These are phyloP conservation scores for Yarrowia sp. DNA, from an alignment of 805 yeast species.

Conservation along the genomic window DNA sequence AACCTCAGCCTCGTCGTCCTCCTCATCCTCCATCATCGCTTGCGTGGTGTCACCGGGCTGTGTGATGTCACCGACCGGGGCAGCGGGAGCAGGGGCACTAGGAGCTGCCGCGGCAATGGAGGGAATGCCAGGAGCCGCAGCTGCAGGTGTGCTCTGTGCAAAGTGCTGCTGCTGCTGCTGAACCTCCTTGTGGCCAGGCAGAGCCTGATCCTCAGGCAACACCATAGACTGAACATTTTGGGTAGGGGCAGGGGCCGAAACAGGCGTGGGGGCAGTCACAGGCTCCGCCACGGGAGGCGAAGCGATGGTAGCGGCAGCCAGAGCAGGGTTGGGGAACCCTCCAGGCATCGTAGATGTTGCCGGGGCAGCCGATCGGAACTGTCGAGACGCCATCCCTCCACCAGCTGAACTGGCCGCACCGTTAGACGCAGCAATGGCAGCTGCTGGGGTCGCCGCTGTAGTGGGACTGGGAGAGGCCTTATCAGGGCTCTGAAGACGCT, in stretches of 20 bases:
- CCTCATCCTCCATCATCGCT: background rate
- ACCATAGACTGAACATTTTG: constrained; percentile 19
- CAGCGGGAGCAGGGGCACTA: background rate
- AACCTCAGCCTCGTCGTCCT: constrained; percentile 1
- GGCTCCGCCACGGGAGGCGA: constrained; percentile 1
- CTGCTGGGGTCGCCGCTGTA: background rate
- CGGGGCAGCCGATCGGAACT: background rate
- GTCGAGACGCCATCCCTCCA: constrained; percentile 11
- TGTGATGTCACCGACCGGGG: background rate
- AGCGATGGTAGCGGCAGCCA: constrained; percentile 10
- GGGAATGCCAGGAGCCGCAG: background rate
- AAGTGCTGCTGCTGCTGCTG: background rate
- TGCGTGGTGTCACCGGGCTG: background rate
- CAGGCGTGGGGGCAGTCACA: background rate
- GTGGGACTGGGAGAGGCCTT: constrained; percentile 10
- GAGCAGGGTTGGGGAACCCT: constrained; percentile 14
- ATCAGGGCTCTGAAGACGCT: constrained; percentile 11
- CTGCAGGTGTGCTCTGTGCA: background rate
- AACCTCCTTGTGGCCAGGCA: background rate
- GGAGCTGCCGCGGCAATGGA: background rate
- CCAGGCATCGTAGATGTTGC: constrained; percentile 3
- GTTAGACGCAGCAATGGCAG: background rate
- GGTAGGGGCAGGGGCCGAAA: constrained; percentile 5
- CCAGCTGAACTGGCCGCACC: background rate
- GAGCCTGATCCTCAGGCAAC: constrained; percentile 1